Percentiles rank a stretch among this genome's conserved stretches.
Conservation (phyloP, 371 early-diverging fungal genomes). For the Apophysomyces trapeziformis region DNA sequence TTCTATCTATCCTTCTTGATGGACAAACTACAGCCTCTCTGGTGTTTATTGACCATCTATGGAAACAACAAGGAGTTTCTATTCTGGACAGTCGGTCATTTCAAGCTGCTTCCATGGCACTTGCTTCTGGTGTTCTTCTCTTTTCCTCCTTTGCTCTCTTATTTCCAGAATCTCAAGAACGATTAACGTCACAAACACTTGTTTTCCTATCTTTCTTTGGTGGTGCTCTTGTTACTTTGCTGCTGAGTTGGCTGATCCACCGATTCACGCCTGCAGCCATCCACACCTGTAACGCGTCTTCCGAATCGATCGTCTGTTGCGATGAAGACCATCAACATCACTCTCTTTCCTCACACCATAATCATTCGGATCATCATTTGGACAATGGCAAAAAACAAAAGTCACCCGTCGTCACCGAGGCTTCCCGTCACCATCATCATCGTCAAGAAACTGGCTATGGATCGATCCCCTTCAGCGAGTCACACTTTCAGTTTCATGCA, state of each 20-base stretch:
- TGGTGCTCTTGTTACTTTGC: constrained; percentile 36
- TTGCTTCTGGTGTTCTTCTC: constrained; percentile 47
- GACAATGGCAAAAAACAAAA: not conserved
- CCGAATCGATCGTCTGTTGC: constrained; percentile 8
- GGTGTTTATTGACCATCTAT: constrained; percentile 22
- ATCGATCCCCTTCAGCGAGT: constrained; percentile 28
- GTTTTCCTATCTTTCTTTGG: constrained; percentile 38
- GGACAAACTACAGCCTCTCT: constrained; percentile 21
- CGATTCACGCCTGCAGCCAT: constrained; percentile 41
- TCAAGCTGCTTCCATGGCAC: constrained; percentile 38
- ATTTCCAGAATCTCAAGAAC: constrained; percentile 36
- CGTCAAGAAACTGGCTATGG: constrained; percentile 39
- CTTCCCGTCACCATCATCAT: constrained; percentile 9
- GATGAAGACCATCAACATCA: constrained; percentile 15
- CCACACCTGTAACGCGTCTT: constrained; percentile 41
- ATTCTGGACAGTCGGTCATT: constrained; percentile 36
- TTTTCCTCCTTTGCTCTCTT: constrained; percentile 42
- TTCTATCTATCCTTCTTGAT: not conserved
- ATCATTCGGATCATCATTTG: too few species aligned
- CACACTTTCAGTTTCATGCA: constrained; percentile 45
- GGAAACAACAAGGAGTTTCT: constrained; percentile 3
- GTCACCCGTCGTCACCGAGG: not conserved
- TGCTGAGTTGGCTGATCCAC: constrained; percentile 36
- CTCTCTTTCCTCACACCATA: not conserved
- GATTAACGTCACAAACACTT: constrained; percentile 20